Evolutionary conservation across 495 filamentous ascomycete genomes (phyloP).

Genomic region (Aspergillus ellipticus): DNA sequence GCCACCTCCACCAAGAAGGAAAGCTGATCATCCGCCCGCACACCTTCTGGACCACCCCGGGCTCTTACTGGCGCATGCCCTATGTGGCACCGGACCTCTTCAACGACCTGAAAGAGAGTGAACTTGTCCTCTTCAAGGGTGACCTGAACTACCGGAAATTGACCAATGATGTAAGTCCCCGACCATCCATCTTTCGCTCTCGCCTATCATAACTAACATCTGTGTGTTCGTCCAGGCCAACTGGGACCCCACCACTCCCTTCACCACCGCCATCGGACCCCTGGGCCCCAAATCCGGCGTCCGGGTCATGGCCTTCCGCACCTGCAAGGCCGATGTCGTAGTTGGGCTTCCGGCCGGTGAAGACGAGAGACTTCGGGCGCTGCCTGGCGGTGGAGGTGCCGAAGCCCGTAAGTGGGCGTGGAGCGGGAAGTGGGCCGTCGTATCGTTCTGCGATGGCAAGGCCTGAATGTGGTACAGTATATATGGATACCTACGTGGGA

Average conservation of each 20-base stretch:
- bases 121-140: slow-evolving; percentile 95
- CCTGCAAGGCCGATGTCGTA: slow-evolving; percentile 93
- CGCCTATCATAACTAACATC: slow-evolving; percentile 10
- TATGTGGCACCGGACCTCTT: slow-evolving; percentile 59
- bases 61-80: slow-evolving; percentile 84
- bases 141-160: slow-evolving; percentile 95
- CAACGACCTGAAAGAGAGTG: slow-evolving; percentile 75
- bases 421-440: slow-evolving; percentile 95
- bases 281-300: slow-evolving; percentile 76
- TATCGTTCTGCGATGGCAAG: slow-evolving; percentile 80
- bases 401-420: slow-evolving; percentile 90
- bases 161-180: slow-evolving; percentile 69
- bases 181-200: neutral
- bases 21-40: slow-evolving; percentile 77
- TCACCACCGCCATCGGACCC: slow-evolving; percentile 80
- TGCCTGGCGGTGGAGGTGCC: slow-evolving; percentile 62
- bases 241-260: slow-evolving; percentile 87
- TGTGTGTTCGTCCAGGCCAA: slow-evolving; percentile 48
- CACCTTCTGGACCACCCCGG: slow-evolving; percentile 81
- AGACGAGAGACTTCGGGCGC: slow-evolving; percentile 72
- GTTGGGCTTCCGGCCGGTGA: slow-evolving; percentile 78
- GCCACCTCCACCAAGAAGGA: slow-evolving; percentile 71
- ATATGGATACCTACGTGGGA: neutral
- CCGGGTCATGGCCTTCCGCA: slow-evolving; percentile 79
- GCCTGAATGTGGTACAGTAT: slow-evolving; percentile 9